Conservation (phyloP, 2,329 filamentous ascomycete genomes). For the Aspergillus sp. region DNA sequence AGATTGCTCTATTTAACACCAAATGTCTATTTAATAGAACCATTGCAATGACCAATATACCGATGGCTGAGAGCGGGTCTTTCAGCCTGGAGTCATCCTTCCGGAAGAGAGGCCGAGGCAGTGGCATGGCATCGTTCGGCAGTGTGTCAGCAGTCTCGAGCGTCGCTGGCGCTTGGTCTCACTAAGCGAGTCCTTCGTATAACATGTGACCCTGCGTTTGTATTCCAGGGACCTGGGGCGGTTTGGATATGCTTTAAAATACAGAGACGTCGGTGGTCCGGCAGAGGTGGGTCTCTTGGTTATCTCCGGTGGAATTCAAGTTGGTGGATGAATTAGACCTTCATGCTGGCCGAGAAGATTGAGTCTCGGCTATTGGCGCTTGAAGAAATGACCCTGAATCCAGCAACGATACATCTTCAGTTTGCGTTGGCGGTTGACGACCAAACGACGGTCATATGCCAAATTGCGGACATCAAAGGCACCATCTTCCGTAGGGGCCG, state of each 20-base stretch:
- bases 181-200: no score
- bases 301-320: not conserved
- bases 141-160: no score
- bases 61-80: no score
- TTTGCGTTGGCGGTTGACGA: conserved; percentile 87
- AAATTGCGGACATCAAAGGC: conserved; percentile 74
- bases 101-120: no score
- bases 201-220: no score
- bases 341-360: not conserved
- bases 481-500: conserved; percentile 20
- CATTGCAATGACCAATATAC: no score
- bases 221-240: no score
- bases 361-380: conserved; percentile 22
- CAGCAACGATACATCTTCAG: conserved; percentile 99
- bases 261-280: not conserved
- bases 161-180: no score
- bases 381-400: conserved; percentile 47
- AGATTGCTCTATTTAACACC: no score
- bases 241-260: not conserved
- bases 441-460: conserved; percentile 80
- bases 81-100: no score
- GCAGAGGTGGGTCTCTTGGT: not conserved
- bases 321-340: not conserved
- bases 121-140: no score
- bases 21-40: no score